These are phyloP conservation scores for Baorangia bicolor DNA, from an alignment of 768 basidiomycete genomes.

Conservation along the genomic window DNA sequence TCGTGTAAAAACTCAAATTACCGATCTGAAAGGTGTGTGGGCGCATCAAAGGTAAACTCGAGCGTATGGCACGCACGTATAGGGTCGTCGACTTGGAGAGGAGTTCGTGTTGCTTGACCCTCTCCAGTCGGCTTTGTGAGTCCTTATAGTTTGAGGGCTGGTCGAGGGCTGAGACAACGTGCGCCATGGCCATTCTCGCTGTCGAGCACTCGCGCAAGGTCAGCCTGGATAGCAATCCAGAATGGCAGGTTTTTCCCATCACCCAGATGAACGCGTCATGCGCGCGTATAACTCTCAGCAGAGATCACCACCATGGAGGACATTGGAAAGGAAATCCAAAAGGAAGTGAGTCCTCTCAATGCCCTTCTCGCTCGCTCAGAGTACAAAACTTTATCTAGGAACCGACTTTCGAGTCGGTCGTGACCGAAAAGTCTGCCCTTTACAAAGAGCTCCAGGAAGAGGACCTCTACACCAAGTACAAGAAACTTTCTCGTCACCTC, in stretches of 20 bases:
- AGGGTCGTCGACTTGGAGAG: slow-evolving; percentile 84
- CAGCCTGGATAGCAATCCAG: not conserved
- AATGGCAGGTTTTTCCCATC: slow-evolving; percentile 33
- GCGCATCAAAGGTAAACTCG: slow-evolving; percentile 18
- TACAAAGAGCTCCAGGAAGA: slow-evolving; percentile 85
- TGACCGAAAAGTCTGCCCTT: slow-evolving; percentile 85
- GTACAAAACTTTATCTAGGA: slow-evolving; percentile 50
- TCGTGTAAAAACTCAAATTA: slow-evolving; percentile 92
- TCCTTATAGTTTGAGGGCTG: slow-evolving; percentile 98
- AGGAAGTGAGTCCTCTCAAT: slow-evolving; percentile 55
- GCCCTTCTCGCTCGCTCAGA: not conserved
- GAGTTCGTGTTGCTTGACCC: slow-evolving; percentile 75
- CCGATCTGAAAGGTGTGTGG: slow-evolving; percentile 57
- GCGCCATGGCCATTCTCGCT: slow-evolving; percentile 58
- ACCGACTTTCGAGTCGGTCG: slow-evolving; percentile 83
- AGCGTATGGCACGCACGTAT: slow-evolving; percentile 61
- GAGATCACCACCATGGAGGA: slow-evolving; percentile 66
- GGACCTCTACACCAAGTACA: slow-evolving; percentile 96
- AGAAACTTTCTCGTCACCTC: slow-evolving; percentile 90
- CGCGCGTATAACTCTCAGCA: slow-evolving; percentile 11
- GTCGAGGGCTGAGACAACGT: slow-evolving; percentile 82
- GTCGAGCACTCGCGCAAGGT: not conserved
- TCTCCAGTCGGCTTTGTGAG: slow-evolving; percentile 79
- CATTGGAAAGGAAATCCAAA: slow-evolving; percentile 81
- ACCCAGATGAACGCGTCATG: slow-evolving; percentile 29